Conservation (phyloP, 2,329 filamentous ascomycete genomes). For the Fusarium austroafricanum region DNA sequence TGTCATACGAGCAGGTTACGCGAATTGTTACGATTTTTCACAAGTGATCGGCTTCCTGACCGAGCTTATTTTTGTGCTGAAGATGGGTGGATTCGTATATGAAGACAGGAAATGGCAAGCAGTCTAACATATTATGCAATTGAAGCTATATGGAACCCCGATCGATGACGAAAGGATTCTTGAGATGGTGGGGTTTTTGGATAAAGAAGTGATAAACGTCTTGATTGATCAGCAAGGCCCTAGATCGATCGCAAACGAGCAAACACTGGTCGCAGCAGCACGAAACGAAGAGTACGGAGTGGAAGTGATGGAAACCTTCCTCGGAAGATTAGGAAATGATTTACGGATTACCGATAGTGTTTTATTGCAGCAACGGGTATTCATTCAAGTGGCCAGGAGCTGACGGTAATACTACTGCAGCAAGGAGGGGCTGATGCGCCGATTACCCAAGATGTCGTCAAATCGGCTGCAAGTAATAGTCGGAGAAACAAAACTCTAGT, state of each 20-base stretch:
- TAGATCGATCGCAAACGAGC: neutral
- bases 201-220: neutral
- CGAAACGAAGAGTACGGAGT: neutral
- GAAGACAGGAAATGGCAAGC: neutral
- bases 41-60: neutral
- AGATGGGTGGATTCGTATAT: neutral
- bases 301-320: neutral
- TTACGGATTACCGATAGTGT: neutral
- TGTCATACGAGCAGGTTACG: neutral
- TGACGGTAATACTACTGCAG: neutral
- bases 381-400: neutral
- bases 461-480: neutral
- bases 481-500: neutral
- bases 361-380: neutral
- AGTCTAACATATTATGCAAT: neutral
- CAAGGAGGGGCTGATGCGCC: neutral
- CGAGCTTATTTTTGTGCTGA: neutral
- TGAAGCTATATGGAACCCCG: neutral
- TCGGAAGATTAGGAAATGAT: neutral
- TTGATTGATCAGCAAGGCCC: neutral
- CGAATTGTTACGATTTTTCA: neutral
- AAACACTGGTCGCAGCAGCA: neutral
- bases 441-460: neutral
- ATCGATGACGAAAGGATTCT: neutral
- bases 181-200: neutral